Base-by-base conservation (phyloP, 371 early-diverging fungal species). In the Haplosporangium sp. region DNA sequence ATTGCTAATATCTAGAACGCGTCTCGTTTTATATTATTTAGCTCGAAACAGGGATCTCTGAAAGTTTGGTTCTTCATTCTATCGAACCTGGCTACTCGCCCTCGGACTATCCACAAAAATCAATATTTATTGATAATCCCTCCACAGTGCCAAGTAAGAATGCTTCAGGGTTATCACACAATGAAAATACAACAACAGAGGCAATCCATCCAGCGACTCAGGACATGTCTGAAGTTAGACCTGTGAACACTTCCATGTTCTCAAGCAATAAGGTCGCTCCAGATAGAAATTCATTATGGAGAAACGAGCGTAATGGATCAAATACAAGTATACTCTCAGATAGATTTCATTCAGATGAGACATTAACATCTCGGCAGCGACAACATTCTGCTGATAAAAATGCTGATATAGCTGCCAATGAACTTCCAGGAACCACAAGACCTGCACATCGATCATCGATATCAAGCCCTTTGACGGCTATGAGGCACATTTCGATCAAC, bases 31-130 rank as follows among this genome's bases (percentile, higher is more conserved):
- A 11, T 19, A 5, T 15, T 0, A 4, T 2, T 35, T 20, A 77
- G 77, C 65, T 78, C 19, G 79, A 69, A 52, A 78, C 74, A 20
- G 79, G 74, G 39, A 73, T 39, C 15, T 69, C 79, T 1, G 45
- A 62, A 9, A 78, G 79, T 52, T n/a, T 78, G 3, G 74, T 78
- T 20, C 45, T 78, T 9, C 74, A 78, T 57, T 70, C 79, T 0
- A 74, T 78, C 20, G 79, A 78, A 56, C 48, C 20, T 17, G 68
- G 74, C 19, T 77, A 77, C 62, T 77, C 69, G 2, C 56, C 37
- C 1, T 0, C 20, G 11, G 65, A 65, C n/a, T 55, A 35, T 56
- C 44, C 42, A 44, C 19, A 13, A 48, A 19, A 56, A 4, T 27
- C 15, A 38, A 3, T 17, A 11, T 38, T 39, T 58, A 6, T 4